Base-by-base conservation (phyloP, 108 stramenopile species). In the Licmophora abbreviata region DNA sequence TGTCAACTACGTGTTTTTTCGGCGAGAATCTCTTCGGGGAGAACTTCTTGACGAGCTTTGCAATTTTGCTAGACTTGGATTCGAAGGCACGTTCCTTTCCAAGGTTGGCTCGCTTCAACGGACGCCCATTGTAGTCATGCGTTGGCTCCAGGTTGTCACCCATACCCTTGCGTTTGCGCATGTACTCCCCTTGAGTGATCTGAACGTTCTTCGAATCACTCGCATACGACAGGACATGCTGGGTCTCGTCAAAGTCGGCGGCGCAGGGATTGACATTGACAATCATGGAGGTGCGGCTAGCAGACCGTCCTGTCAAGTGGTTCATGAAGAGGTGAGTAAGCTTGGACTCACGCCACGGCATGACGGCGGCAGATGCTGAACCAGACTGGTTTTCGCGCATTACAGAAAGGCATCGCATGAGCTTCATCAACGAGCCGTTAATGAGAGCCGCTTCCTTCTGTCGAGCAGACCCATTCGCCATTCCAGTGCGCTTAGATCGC, bases 261-360 rank as follows among this genome's bases (percentile, higher is more conserved):
- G 72, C 64, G 17, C 70, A 51, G 8, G 97, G 94, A 58, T 92
- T 85, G 35, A 93, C 90, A 57, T 94, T 94, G 11, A 94, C 92
- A 56, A 97, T 74, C 91, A 97, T 97, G 24, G 72, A 62, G 4
- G 91, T 93, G 8, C 83, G 37, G 1, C 77, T 58, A 11, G 84
- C 83, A 22, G 72, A 67, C 7, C 68, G 58, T 11, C 87, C 83
- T 21, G 83, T 73, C 46, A 97, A 74, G 57, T 89, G 91, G 55
- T 88, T 74, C 87, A 88, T 91, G 59, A 99, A 96, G 55, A 99
- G 73, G 35, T 94, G 94, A 8, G 96, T 96, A 45, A 99, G 72
- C 70, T 97, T 99, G 44, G 80, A 86, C 55, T 97, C 98, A 17
- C 98, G 89, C 65, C 88, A 99, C 0, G 98, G 98, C 8, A 97